Evolutionary conservation across 345 rosid species (phyloP), one percentile per base, ranked within the genome.

Genomic region (Eucalyptus cloeziana): DNA sequence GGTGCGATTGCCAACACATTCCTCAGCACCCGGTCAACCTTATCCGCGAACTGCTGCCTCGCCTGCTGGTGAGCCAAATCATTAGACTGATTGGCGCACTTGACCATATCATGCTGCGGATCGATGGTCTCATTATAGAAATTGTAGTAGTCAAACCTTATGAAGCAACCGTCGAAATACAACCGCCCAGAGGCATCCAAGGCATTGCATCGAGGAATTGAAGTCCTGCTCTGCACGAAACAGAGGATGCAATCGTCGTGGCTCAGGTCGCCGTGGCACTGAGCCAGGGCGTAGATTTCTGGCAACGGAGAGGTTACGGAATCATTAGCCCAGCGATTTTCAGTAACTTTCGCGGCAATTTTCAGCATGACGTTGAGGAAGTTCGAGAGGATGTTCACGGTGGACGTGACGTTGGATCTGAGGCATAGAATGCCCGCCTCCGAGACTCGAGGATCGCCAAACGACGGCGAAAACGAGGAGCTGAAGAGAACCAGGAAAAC

Each of bases 81-180:
- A 4, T 86, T 45, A 10, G 25, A 52, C 10, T 80, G 88, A 3
- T 90, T 90, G 14, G 87, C 90, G 76, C 96, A 94, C 3, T 87
- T 90, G 51, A 91, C 90, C 15, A 86, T 37, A 52, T 95, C 95
- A 4, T 76, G 80, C 31, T 50, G 40, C 10, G 92, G 56, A 3
- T 95, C 93, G 3, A 91, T 91, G 37, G 93, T 87, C 80, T 95
- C 96, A 1, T 87, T 67, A 83, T 90, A 95, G 91, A 95, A 95
- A 87, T 90, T 88, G 90, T 94, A 92, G 86, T 88, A 89, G 85
- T 95, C 97, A 51, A 92, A 94, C 31, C 97, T 93, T 22, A 94
- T 87, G 93, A 94, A 94, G 91, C 96, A 95, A 19, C 97, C 97
- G 83, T 95, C 97, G 47, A 95, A 92, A 50, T 87, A 95, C 89